Evolutionary conservation across 495 filamentous ascomycete species (phyloP).

Genomic region (Aspergillus egyptiacus): DNA sequence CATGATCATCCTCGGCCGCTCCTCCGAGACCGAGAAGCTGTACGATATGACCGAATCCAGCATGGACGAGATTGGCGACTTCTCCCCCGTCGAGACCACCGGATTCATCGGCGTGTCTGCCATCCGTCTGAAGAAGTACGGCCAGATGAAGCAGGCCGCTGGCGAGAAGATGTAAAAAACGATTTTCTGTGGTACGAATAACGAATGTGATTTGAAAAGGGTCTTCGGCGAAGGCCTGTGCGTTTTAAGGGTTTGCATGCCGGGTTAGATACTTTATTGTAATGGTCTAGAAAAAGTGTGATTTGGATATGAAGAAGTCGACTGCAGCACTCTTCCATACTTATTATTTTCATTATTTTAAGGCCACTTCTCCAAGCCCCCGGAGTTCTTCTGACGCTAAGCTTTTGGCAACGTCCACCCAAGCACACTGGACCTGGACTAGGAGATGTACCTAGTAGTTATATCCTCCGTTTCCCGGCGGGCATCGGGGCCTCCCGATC

Average conservation of each 20-base stretch:
- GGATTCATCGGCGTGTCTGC: slow-evolving; percentile 79
- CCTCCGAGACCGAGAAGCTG: slow-evolving; percentile 72
- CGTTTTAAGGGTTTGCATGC: slow-evolving; percentile 5
- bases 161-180: slow-evolving; percentile 12
- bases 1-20: slow-evolving; percentile 68
- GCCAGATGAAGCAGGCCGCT: slow-evolving; percentile 29
- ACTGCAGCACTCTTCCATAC: too few species aligned
- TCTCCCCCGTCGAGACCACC: slow-evolving; percentile 65
- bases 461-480: too few species aligned
- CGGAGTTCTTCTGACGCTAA: too few species aligned
- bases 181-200: slow-evolving; percentile 2
- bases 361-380: neutral
- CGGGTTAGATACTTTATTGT: slow-evolving; percentile 12
- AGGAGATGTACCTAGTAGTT: too few species aligned
- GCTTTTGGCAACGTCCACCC: too few species aligned
- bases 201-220: slow-evolving; percentile 9
- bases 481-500: too few species aligned
- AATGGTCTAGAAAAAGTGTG: slow-evolving; percentile 12
- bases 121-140: slow-evolving; percentile 89
- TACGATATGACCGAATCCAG: slow-evolving; percentile 73
- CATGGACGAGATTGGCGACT: slow-evolving; percentile 85
- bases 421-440: too few species aligned
- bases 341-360: neutral
- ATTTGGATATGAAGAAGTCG: neutral
- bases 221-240: slow-evolving; percentile 5